Evolutionary conservation across 1,284 basidiomycete genomes (phyloP).

Genomic region (Cryptococcus wingfieldii): DNA sequence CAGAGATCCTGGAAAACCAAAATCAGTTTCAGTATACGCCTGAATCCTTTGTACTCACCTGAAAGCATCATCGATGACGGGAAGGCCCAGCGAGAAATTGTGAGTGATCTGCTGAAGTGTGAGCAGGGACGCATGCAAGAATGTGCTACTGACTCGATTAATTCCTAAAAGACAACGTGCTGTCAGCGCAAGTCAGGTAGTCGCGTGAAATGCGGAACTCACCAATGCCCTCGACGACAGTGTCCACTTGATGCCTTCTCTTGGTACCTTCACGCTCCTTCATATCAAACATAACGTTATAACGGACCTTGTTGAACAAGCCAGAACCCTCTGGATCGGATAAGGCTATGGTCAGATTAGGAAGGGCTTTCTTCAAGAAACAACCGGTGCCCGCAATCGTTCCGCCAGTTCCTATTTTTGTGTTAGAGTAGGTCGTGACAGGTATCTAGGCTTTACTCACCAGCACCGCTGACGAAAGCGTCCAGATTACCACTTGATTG

Average conservation of each 20-base stretch:
- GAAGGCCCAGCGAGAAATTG: conserved; percentile 76
- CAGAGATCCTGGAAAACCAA: conserved; percentile 62
- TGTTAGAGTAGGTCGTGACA: not conserved
- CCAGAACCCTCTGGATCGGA: conserved; percentile 94
- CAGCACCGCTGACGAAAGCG: conserved; percentile 92
- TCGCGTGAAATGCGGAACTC: conserved; percentile 6
- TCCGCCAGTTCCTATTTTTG: conserved; percentile 75
- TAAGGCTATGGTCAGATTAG: conserved; percentile 64
- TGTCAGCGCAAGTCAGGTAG: not conserved
- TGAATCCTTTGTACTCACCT: conserved; percentile 54
- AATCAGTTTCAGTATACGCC: not conserved
- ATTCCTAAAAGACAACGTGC: conserved; percentile 10
- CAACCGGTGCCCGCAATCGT: conserved; percentile 82
- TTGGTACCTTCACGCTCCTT: conserved; percentile 95
- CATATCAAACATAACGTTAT: conserved; percentile 88
- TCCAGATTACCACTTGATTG: conserved; percentile 79
- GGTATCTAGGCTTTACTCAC: conserved; percentile 44
- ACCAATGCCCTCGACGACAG: conserved; percentile 73
- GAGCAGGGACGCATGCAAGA: not conserved
- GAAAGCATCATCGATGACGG: conserved; percentile 80
- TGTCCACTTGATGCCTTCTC: conserved; percentile 67
- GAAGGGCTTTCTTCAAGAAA: conserved; percentile 58
- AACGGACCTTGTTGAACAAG: conserved; percentile 88
- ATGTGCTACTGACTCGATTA: conserved; percentile 16
- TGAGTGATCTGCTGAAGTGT: conserved; percentile 55